Base-by-base conservation (phyloP, 441 rosid genomes). In the Adansonia grandidieri region DNA sequence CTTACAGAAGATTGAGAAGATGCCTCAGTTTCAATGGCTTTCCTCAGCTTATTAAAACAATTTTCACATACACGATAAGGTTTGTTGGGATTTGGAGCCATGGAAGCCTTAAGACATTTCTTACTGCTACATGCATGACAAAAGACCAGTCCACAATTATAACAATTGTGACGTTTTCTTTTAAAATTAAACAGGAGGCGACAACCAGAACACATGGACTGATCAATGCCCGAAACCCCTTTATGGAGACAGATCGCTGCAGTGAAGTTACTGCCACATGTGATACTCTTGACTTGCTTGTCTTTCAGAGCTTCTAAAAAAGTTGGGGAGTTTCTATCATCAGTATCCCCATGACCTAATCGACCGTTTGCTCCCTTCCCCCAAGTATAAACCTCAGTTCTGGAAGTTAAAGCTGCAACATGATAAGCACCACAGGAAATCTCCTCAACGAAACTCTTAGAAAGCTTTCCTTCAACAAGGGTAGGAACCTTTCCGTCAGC, bases 341-440 rank as follows among this genome's bases (percentile, higher is more conserved):
- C 96, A 44, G 85, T 85, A 85, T 96, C 95, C 64, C 98, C 97
- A 81, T 94, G 98, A 75, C 99, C 99, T 64, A 96, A 85, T 80
- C 98, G 88, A 81, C 99, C 99, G 85, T 96, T 96, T 80, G 98
- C 91, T 78, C 98, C 99, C 85, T 94, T 96, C 64, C 98, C 99
- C 99, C 99, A 96, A 13, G 97, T 92, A 81, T 90, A 96, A 75
- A 96, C 98, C 86, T 96, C 98, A n/a, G 95, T 92, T 85, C 87
- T 92, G 47, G 97, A 89, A 81, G 97, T 96, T 85, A 92, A 87
- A 81, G 90, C 97, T 54, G 91, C 98, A 82, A 94, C 97, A 87
- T 96, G 99, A 86, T 92, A 91, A 80, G 97, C 95, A 80, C 99
- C 99, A 81, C 98, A 92, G 75, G 98, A 86, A 77, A 96, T 90